These are phyloP conservation scores for Pisolithus orientalis DNA, from an alignment of 768 basidiomycete genomes.

Conservation along the genomic window DNA sequence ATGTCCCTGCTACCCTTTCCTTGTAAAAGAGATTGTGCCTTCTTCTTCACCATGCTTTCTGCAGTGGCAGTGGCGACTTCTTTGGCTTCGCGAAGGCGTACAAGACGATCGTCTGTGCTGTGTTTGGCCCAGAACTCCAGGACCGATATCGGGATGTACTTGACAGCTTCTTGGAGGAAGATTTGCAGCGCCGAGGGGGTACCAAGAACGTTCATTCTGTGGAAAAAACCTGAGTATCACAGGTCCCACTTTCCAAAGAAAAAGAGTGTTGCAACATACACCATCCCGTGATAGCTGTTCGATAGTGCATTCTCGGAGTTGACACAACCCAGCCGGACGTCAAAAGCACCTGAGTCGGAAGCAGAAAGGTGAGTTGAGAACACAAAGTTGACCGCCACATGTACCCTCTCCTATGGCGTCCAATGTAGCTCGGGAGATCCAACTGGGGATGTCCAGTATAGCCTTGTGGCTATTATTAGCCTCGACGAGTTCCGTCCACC, in stretches of 20 bases:
- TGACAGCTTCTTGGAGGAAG: constrained; percentile 26
- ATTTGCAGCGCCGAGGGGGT: constrained; percentile 12
- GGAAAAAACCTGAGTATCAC: neutral
- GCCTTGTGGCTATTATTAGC: constrained; percentile 4
- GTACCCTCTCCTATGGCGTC: constrained; percentile 48
- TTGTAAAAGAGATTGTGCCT: constrained; percentile 5
- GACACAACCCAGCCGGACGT: constrained; percentile 41
- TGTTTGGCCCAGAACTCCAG: constrained; percentile 32
- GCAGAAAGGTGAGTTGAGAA: neutral
- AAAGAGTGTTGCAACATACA: neutral
- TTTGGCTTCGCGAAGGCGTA: neutral
- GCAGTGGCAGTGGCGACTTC: neutral
- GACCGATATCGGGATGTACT: constrained; percentile 24
- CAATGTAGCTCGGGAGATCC: constrained; percentile 39
- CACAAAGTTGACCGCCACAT: neutral
- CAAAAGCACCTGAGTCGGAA: constrained; percentile 37
- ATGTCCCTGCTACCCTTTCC: constrained; percentile 5
- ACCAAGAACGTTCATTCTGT: constrained; percentile 5
- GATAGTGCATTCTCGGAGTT: constrained; percentile 4
- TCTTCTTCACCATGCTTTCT: constrained; percentile 6
- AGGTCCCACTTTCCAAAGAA: neutral
- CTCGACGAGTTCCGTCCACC: constrained; percentile 18
- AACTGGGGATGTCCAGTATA: constrained; percentile 19
- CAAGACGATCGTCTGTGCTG: constrained; percentile 12
- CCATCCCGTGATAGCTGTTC: constrained; percentile 2